A percentile compares a stretch with the other conserved stretches of the same genome.
These are phyloP conservation scores for Pulveroboletus sp. DNA, from an alignment of 768 basidiomycete genomes.

Conservation along the genomic window DNA sequence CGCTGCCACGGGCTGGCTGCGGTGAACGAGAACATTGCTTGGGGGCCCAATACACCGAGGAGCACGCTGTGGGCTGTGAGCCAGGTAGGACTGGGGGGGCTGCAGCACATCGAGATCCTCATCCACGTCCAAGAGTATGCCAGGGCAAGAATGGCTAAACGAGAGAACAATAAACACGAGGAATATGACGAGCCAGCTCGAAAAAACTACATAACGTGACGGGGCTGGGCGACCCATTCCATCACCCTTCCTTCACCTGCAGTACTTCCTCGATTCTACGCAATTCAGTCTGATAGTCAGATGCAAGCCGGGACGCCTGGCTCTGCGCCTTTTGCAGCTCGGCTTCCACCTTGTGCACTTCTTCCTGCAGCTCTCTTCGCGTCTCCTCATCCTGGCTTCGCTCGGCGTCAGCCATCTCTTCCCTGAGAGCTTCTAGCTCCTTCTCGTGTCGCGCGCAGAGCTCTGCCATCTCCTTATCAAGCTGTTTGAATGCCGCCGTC, in stretches of 20 bases:
- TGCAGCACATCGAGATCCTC: constrained; percentile 12
- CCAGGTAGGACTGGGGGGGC: background rate
- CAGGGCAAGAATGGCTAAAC: constrained; percentile 4
- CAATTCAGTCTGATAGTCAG: constrained; percentile 32
- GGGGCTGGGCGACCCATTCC: background rate
- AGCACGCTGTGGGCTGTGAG: constrained; percentile 1
- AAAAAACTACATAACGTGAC: constrained; percentile 22
- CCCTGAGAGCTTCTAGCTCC: constrained; percentile 43
- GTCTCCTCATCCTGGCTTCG: constrained; percentile 43
- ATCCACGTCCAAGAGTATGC: constrained; percentile 4
- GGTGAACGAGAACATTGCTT: constrained; percentile 1
- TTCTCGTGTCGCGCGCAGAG: constrained; percentile 41
- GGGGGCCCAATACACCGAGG: constrained; percentile 4
- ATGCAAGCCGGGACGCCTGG: constrained; percentile 28
- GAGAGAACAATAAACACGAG: constrained; percentile 11
- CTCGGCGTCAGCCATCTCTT: constrained; percentile 46
- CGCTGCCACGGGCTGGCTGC: background rate
- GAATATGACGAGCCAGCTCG: constrained; percentile 20
- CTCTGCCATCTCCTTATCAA: constrained; percentile 45
- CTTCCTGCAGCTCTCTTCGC: constrained; percentile 41
- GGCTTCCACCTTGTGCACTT: constrained; percentile 29
- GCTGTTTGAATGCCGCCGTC: constrained; percentile 49
- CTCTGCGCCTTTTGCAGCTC: constrained; percentile 27
- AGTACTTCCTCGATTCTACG: constrained; percentile 33
- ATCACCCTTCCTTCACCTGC: constrained; percentile 28